Evolutionary conservation across 2,329 filamentous ascomycete species (phyloP).

Genomic region (Neoscytalidium dimidiatum): DNA sequence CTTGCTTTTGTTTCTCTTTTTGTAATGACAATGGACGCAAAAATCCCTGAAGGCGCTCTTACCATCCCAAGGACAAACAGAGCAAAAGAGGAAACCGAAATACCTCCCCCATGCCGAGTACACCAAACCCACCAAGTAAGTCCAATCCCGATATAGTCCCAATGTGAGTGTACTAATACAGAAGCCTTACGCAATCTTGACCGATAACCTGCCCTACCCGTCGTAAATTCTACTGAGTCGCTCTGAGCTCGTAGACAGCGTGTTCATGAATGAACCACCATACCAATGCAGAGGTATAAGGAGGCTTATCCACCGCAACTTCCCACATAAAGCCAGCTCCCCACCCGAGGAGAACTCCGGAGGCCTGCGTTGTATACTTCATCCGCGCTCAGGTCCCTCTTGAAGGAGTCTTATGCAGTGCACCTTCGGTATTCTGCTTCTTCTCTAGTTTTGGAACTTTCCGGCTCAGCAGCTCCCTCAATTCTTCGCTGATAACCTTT

Average conservation of each 20-base stretch:
- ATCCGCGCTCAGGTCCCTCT: neutral
- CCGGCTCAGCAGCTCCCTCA: slow-evolving; percentile 62
- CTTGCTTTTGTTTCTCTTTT: neutral
- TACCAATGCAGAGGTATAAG: too few species aligned
- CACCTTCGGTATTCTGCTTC: slow-evolving; percentile 8
- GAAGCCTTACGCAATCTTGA: neutral
- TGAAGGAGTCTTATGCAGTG: neutral
- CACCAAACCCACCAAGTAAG: neutral
- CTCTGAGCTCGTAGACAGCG: too few species aligned
- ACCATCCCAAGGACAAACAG: neutral
- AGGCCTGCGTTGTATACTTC: too few species aligned
- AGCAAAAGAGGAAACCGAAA: neutral
- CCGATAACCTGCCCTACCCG: neutral
- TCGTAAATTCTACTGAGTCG: neutral
- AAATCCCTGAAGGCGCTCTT: too few species aligned
- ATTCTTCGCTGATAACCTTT: slow-evolving; percentile 64
- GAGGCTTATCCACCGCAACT: too few species aligned
- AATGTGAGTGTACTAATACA: neutral
- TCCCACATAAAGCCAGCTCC: too few species aligned
- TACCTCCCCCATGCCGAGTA: neutral
- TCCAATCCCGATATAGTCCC: neutral
- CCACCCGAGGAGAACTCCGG: too few species aligned
- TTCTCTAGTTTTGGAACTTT: slow-evolving; percentile 56
- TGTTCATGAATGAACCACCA: too few species aligned
- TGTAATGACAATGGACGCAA: neutral